These are phyloP conservation scores for Beauveria asiatica DNA, from an alignment of 2,329 filamentous ascomycete species.

Conservation along the genomic window DNA sequence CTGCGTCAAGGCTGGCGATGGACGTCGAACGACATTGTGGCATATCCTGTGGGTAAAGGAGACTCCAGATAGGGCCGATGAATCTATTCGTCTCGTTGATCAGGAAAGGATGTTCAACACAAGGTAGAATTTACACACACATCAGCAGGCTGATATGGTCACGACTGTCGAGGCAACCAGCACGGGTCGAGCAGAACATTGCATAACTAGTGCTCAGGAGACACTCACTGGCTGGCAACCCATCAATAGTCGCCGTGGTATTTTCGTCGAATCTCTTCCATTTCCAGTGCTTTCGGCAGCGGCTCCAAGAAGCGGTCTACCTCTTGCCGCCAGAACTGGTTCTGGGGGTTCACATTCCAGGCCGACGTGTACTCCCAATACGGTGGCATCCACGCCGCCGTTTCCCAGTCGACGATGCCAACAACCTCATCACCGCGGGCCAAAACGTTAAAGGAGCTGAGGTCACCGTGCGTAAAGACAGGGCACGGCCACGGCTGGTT, in stretches of 20 bases:
- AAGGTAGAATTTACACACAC: neutral
- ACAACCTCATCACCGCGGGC: slow-evolving; percentile 19
- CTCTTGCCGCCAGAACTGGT: slow-evolving; percentile 16
- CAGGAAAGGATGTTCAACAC: neutral
- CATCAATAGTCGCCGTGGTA: neutral
- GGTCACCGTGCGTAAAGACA: slow-evolving; percentile 35
- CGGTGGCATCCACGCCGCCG: slow-evolving; percentile 17
- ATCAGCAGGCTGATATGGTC: neutral
- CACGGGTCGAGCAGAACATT: neutral
- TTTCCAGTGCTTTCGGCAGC: neutral
- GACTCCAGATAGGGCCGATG: neutral
- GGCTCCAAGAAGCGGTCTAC: neutral
- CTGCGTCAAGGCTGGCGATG: neutral
- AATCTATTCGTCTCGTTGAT: neutral
- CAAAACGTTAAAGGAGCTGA: slow-evolving; percentile 22
- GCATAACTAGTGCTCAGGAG: neutral
- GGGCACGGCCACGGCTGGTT: neutral
- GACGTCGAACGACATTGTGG: neutral
- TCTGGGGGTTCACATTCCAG: slow-evolving; percentile 14
- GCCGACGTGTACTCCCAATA: slow-evolving; percentile 19
- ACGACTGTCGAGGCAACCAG: neutral
- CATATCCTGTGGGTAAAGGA: neutral
- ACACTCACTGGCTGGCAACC: neutral
- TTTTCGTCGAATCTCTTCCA: neutral
- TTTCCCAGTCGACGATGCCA: slow-evolving; percentile 22